A percentile compares a stretch with the other conserved stretches of the same genome.
Conservation (phyloP, 2,329 filamentous ascomycete species). For the Alternaria sp. region DNA sequence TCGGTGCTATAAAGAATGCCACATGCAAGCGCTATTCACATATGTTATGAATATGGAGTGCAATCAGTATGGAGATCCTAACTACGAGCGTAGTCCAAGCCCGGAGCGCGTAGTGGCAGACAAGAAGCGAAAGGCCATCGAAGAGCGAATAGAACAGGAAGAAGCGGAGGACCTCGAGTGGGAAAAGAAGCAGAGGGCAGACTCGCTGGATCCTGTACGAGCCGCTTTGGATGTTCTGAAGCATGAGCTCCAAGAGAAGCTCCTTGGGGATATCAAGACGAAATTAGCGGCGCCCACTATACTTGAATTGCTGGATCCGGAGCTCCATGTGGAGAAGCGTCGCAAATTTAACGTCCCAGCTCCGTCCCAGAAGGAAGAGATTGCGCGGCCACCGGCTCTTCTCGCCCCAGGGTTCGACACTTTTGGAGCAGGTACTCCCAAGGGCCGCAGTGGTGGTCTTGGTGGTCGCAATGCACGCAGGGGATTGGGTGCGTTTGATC, state of each 20-base stretch:
- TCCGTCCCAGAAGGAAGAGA: conserved; percentile 66
- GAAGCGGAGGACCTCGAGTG: conserved; percentile 85
- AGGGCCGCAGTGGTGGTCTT: conserved; percentile 56
- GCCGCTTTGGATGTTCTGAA: conserved; percentile 83
- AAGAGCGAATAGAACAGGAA: conserved; percentile 72
- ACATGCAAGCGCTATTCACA: conserved; percentile 87
- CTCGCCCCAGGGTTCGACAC: conserved; percentile 67
- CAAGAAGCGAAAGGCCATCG: conserved; percentile 70
- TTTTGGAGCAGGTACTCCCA: conserved; percentile 70
- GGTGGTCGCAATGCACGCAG: conserved; percentile 50
- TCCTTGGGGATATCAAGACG: conserved; percentile 88
- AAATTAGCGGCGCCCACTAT: conserved; percentile 84
- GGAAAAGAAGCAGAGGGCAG: conserved; percentile 86
- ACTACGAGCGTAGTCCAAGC: conserved; percentile 66
- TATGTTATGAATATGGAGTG: conserved; percentile 94
- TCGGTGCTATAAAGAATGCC: conserved; percentile 79
- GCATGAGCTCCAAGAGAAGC: conserved; percentile 82
- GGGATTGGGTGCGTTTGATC: conserved; percentile 56
- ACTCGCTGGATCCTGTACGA: conserved; percentile 86
- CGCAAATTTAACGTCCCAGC: conserved; percentile 80
- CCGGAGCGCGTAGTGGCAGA: conserved; percentile 59
- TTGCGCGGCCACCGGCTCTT: conserved; percentile 64
- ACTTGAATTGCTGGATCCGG: conserved; percentile 82
- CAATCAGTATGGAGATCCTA: conserved; percentile 72
- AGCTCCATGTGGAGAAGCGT: conserved; percentile 80